These are phyloP conservation scores for Purshia tridentata DNA, from an alignment of 306 rosid genomes.

Conservation along the genomic window DNA sequence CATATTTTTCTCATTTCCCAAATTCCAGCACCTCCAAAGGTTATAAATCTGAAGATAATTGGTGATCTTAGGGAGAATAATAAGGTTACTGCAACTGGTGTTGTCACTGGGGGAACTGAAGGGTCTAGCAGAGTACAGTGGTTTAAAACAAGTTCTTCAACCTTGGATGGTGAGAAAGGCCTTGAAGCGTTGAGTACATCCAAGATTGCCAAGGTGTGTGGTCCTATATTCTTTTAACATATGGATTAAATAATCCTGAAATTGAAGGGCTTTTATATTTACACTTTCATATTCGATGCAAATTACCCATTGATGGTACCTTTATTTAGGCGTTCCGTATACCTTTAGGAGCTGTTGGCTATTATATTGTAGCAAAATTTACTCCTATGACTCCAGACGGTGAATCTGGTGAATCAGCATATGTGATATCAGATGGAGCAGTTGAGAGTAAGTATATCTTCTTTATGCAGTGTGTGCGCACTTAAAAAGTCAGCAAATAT, in stretches of 20 bases:
- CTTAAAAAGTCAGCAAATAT: background rate
- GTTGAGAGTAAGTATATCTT: constrained; percentile 74
- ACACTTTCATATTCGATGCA: constrained; percentile 1
- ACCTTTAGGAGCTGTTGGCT: constrained; percentile 96
- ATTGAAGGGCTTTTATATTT: background rate
- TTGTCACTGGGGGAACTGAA: constrained; percentile 93
- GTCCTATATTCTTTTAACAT: background rate
- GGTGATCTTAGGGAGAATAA: constrained; percentile 86
- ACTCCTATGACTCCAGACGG: constrained; percentile 85
- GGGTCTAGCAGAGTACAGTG: constrained; percentile 96
- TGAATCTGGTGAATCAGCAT: constrained; percentile 85
- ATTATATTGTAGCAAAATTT: constrained; percentile 75
- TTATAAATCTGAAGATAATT: constrained; percentile 58
- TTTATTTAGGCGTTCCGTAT: constrained; percentile 78
- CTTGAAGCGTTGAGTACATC: constrained; percentile 82
- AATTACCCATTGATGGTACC: constrained; percentile 28
- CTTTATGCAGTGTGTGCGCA: constrained; percentile 11
- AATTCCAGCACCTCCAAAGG: constrained; percentile 93
- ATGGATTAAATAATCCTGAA: background rate
- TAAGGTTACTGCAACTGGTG: constrained; percentile 76
- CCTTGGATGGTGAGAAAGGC: constrained; percentile 63
- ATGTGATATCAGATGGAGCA: constrained; percentile 63
- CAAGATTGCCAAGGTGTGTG: constrained; percentile 71
- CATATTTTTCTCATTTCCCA: constrained; percentile 22
- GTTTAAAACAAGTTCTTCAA: constrained; percentile 71